A percentile compares a stretch with the other conserved stretches of the same genome.
Conservation (phyloP, 306 rosid species). For the Cucurbita pepo region DNA sequence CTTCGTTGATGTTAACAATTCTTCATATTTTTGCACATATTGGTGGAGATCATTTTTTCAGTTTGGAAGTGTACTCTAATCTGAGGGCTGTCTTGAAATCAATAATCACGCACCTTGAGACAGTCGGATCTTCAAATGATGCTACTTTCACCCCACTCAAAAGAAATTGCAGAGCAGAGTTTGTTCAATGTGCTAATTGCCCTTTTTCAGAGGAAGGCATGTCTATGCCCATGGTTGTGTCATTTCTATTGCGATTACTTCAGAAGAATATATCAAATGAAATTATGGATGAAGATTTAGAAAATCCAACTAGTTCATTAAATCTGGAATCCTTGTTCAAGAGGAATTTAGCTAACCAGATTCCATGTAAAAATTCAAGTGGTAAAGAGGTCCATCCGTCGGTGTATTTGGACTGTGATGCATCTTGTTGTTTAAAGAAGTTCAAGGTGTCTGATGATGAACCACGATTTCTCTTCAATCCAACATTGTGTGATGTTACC, state of each 20-base stretch:
- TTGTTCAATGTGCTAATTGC: conserved; percentile 30
- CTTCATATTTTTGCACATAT: conserved; percentile 65
- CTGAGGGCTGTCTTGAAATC: conserved; percentile 50
- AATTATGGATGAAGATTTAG: background rate
- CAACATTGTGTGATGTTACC: conserved; percentile 21
- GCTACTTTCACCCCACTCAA: conserved; percentile 24
- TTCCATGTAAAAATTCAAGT: background rate
- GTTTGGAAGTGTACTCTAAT: conserved; percentile 17
- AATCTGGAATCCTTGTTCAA: conserved; percentile 12
- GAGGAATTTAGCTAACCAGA: conserved; percentile 9
- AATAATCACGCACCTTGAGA: conserved; percentile 47
- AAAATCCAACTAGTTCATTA: conserved; percentile 10
- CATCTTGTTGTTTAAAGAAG: conserved; percentile 24
- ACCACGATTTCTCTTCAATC: conserved; percentile 9
- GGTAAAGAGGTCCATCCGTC: background rate
- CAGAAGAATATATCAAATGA: conserved; percentile 11
- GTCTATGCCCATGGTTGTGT: conserved; percentile 32
- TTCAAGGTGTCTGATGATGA: conserved; percentile 15
- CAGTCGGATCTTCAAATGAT: conserved; percentile 14
- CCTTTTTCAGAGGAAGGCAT: conserved; percentile 43
- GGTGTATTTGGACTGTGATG: conserved; percentile 14
- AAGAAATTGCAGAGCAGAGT: conserved; percentile 19
- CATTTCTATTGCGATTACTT: conserved; percentile 43
- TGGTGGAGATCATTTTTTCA: conserved; percentile 46
- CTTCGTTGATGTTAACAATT: conserved; percentile 34